These are phyloP conservation scores for Backusella mclennaniae DNA, from an alignment of 192 early-diverging fungal species.

Conservation along the genomic window DNA sequence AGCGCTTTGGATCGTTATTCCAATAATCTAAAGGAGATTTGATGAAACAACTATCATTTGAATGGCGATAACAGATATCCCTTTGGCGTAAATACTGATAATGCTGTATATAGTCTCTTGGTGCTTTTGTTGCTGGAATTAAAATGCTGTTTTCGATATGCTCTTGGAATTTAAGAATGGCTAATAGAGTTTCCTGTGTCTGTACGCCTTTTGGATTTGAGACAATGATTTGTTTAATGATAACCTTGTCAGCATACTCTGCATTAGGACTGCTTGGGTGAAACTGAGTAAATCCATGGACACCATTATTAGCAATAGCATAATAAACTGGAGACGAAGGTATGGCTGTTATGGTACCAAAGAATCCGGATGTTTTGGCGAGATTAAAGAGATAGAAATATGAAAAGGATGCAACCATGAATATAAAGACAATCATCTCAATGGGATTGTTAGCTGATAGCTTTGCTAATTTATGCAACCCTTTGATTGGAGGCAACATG, in stretches of 20 bases:
- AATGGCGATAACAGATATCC: background rate
- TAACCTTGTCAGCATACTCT: slow-evolving; percentile 23
- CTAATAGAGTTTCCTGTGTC: slow-evolving; percentile 34
- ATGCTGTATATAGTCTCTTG: background rate
- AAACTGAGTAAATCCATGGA: background rate
- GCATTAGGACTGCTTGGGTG: background rate
- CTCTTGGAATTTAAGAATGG: slow-evolving; percentile 40
- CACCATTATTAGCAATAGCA: background rate
- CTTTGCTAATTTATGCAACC: slow-evolving; percentile 24
- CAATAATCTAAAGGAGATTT: slow-evolving; percentile 20
- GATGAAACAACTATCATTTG: slow-evolving; percentile 24
- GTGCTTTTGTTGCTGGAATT: slow-evolving; percentile 19
- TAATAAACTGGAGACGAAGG: slow-evolving; percentile 44
- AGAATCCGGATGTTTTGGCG: slow-evolving; percentile 62
- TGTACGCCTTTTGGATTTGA: slow-evolving; percentile 40
- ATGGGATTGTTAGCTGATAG: slow-evolving; percentile 70
- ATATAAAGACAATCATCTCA: slow-evolving; percentile 69
- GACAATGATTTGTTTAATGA: slow-evolving; percentile 55
- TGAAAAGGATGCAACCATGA: slow-evolving; percentile 69
- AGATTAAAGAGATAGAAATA: slow-evolving; percentile 76
- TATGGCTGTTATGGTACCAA: slow-evolving; percentile 39
- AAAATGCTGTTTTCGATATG: slow-evolving; percentile 39
- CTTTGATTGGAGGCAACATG: background rate
- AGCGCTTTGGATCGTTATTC: slow-evolving; percentile 17
- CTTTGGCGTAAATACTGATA: slow-evolving; percentile 34